Conservation (phyloP, 2,329 filamentous ascomycete species). For the Penicillium sp. region DNA sequence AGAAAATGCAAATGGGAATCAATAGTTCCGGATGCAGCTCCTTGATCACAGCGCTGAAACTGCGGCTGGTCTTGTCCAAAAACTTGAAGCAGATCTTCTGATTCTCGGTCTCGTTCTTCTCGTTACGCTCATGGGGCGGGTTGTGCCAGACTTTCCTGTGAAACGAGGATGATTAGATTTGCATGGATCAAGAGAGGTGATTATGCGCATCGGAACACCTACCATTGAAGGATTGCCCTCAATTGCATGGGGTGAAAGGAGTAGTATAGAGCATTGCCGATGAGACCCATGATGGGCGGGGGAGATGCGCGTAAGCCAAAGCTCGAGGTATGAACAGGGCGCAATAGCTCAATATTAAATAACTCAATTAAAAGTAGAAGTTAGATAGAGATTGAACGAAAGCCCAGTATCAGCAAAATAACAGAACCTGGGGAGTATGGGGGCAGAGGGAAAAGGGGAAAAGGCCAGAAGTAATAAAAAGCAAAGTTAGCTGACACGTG, state of each 20-base stretch:
- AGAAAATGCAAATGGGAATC: slow-evolving; percentile 86
- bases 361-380: not conserved
- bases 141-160: slow-evolving; percentile 94
- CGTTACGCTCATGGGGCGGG: slow-evolving; percentile 80
- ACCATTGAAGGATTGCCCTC: slow-evolving; percentile 87
- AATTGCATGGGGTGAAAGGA: slow-evolving; percentile 73
- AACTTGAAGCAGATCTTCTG: slow-evolving; percentile 82
- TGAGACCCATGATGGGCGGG: slow-evolving; percentile 39
- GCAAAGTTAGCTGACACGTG: slow-evolving; percentile 10
- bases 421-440: slow-evolving; percentile 14
- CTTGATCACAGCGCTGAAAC: slow-evolving; percentile 89
- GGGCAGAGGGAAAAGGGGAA: slow-evolving; percentile 19
- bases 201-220: slow-evolving; percentile 29
- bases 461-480: slow-evolving; percentile 16
- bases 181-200: slow-evolving; percentile 7
- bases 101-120: slow-evolving; percentile 69
- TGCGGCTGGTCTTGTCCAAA: slow-evolving; percentile 84
- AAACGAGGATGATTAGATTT: slow-evolving; percentile 11
- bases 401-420: slow-evolving; percentile 2
- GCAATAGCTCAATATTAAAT: not conserved
- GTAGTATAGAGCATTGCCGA: slow-evolving; percentile 64
- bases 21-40: slow-evolving; percentile 94
- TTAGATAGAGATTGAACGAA: slow-evolving; percentile 9
- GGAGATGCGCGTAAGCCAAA: slow-evolving; percentile 7
- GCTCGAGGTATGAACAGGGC: not conserved